Evolutionary conservation across 2,329 filamentous ascomycete genomes (phyloP), one percentile per base, ranked within the genome.

Genomic region (Pseudodiploospora longispora): DNA sequence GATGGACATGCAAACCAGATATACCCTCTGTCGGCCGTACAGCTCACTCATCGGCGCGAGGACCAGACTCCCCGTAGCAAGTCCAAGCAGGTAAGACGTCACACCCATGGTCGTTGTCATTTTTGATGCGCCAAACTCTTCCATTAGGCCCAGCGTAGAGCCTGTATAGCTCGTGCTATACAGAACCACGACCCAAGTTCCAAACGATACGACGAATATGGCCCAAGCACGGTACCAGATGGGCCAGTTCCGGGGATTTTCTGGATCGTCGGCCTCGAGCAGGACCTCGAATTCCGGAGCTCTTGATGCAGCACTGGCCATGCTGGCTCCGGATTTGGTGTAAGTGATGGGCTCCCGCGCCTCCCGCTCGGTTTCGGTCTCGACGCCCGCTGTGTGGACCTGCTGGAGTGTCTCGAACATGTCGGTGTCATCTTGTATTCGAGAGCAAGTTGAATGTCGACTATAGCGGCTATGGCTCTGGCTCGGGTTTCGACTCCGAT

Each of bases 101-200:
- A 94, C 70, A 5, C 87, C 87, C 3, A 93, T 67, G 0, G 86
- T 85, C 1, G 82, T 75, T n/a, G 83, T 62, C 0, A 78, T 80
- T 31, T 77, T 70, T 10, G 67, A 58, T 12, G 79, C 69, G 33
- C 72, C 64, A 52, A 88, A 91, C 41, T 87, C 82, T 10, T 70
- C 60, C 55, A 80, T 77, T 61, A 94, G 77, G 0, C 84, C 82
- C 1, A 78, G 74, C 31, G 85, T 78, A 3, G 81, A 82, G 1
- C 82, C 78, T 1, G 87, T 88, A 59, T 93, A 94, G 41, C 78
- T 82, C 0, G 87, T 93, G 38, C 82, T 87, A 58, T 89, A 87
- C 38, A 88, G 59, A 10, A 88, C 82, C n/a, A 71, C 60, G 19
- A 69, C 62, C 71, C 70, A 73, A 1, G 68, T 68, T 5, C 67